Evolutionary conservation across 139 green algal species (phyloP).

Genomic region (Yamagishiella unicocca): DNA sequence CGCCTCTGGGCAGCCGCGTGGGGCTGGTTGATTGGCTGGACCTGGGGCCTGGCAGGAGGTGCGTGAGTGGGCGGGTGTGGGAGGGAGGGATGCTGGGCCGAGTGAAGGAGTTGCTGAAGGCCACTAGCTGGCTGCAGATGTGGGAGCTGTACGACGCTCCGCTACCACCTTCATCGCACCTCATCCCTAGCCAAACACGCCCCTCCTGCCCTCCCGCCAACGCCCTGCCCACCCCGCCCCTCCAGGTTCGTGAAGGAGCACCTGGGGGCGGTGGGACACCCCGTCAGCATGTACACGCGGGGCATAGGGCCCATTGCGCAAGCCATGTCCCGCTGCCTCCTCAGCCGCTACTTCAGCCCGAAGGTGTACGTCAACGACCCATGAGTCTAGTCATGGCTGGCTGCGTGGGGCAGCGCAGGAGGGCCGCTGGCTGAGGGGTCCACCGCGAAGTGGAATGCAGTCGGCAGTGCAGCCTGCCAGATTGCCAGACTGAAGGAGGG

Average conservation of each 20-base stretch:
- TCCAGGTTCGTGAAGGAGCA: conserved; percentile 41
- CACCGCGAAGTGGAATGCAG: too few species aligned
- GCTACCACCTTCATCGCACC: too few species aligned
- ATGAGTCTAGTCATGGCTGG: too few species aligned
- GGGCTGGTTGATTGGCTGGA: conserved; percentile 5
- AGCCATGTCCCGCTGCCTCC: background rate
- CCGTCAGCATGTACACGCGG: conserved; percentile 29
- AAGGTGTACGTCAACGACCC: conserved; percentile 24
- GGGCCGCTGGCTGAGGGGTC: too few species aligned
- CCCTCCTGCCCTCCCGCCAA: too few species aligned
- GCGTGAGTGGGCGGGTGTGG: background rate
- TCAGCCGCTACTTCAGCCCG: background rate
- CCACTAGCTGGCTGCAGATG: too few species aligned
- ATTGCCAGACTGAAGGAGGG: too few species aligned
- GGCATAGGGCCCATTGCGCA: conserved; percentile 37
- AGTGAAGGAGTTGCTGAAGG: background rate
- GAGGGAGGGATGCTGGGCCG: background rate
- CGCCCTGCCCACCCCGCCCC: background rate
- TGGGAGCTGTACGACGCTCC: too few species aligned
- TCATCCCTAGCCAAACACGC: too few species aligned
- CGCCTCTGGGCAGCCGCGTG: background rate
- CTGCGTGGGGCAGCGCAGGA: too few species aligned
- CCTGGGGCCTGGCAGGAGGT: conserved; percentile 29
- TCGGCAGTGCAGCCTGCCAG: too few species aligned
- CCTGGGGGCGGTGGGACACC: conserved; percentile 35